phyloP scores from a whole-genome alignment of 768 basidiomycete genomes.

The Suillus fuscotomentosus region DNA sequence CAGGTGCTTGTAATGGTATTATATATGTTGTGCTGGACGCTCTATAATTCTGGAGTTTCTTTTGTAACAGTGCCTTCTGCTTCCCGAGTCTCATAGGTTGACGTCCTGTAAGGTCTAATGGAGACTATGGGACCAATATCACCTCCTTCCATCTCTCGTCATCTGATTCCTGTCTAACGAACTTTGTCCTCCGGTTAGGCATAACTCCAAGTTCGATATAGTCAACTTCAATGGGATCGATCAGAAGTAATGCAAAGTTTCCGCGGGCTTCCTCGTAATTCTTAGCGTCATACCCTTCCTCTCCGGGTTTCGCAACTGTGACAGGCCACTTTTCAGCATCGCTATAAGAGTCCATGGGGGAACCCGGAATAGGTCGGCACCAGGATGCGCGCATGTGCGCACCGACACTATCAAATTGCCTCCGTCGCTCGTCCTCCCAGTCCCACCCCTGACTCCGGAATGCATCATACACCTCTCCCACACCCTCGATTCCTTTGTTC shows the following conservation, averaged over 20 bases:
- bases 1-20: not conserved
- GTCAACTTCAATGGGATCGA: conserved; percentile 74
- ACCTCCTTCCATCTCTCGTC: conserved; percentile 55
- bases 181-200: conserved; percentile 61
- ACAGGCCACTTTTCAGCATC: conserved; percentile 64
- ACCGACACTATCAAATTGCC: conserved; percentile 58
- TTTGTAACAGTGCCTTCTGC: not conserved
- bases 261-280: conserved; percentile 52
- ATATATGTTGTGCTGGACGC: not conserved
- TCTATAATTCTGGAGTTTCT: not conserved
- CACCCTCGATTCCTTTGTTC: conserved; percentile 13
- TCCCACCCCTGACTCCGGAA: conserved; percentile 36
- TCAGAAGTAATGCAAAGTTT: conserved; percentile 70
- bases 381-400: conserved; percentile 68
- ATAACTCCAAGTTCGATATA: conserved; percentile 55
- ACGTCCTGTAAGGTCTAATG: not conserved
- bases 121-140: conserved; percentile 56
- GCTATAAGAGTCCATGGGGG: conserved; percentile 46
- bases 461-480: conserved; percentile 28
- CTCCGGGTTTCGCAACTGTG: conserved; percentile 47
- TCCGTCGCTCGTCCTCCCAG: conserved; percentile 67
- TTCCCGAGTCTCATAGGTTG: not conserved
- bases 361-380: conserved; percentile 68
- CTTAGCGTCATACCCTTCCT: conserved; percentile 43
- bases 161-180: conserved; percentile 38